Evolutionary conservation across 1,284 basidiomycete species (phyloP).

Genomic region (Cryptococcus floricola): DNA sequence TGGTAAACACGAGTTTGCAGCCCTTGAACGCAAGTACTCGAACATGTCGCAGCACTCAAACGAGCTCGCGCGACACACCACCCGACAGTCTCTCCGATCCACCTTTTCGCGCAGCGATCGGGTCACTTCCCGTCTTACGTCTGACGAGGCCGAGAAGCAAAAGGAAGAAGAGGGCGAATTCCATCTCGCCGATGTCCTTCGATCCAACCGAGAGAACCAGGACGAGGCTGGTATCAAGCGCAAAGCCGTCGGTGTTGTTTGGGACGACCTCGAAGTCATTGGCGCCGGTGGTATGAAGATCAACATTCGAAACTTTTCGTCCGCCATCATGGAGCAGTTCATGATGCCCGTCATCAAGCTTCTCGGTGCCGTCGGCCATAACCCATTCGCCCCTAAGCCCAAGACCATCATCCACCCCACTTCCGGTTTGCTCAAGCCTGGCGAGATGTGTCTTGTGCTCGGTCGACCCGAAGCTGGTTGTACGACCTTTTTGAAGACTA

Average conservation of each 20-base stretch:
- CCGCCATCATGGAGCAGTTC: conserved; percentile 52
- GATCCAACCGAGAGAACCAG: conserved; percentile 62
- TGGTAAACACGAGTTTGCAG: conserved; percentile 42
- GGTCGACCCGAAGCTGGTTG: conserved; percentile 52
- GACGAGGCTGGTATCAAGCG: conserved; percentile 70
- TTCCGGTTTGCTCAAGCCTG: conserved; percentile 68
- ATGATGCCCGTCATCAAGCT: conserved; percentile 45
- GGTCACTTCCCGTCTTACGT: conserved; percentile 16
- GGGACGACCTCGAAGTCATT: conserved; percentile 57
- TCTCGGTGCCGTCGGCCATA: conserved; percentile 36
- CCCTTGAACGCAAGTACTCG: conserved; percentile 42
- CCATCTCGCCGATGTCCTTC: conserved; percentile 65
- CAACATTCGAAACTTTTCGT: conserved; percentile 56
- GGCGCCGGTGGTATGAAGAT: conserved; percentile 66
- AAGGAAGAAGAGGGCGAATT: conserved; percentile 35
- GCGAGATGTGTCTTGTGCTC: conserved; percentile 57
- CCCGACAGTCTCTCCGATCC: conserved; percentile 25
- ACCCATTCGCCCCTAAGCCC: conserved; percentile 50
- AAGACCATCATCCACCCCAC: conserved; percentile 57
- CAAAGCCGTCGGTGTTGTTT: conserved; percentile 68
- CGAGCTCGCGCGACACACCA: conserved; percentile 30
- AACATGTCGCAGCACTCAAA: conserved; percentile 37
- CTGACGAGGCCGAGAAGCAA: conserved; percentile 35
- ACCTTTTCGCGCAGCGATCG: conserved; percentile 19
- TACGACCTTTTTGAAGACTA: conserved; percentile 53